These are phyloP conservation scores for Yarrowia hollandica DNA, from an alignment of 805 yeast genomes.

Conservation along the genomic window DNA sequence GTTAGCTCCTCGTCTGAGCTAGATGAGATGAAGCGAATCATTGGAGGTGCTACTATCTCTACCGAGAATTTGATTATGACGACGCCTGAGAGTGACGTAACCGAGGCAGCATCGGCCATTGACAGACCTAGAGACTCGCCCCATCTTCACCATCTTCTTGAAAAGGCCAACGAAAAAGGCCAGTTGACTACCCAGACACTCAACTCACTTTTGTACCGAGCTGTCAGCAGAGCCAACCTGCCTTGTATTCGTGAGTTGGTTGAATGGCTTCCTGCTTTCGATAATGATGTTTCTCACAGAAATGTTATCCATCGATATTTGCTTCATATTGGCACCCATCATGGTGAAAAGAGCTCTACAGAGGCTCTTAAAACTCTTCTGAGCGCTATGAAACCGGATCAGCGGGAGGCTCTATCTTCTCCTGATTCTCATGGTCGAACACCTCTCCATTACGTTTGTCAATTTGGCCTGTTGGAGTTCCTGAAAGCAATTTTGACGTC, in stretches of 20 bases:
- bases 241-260: conserved; percentile 20
- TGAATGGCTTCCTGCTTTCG: conserved; percentile 8
- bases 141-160: conserved; percentile 2
- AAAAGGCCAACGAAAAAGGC: conserved; percentile 17
- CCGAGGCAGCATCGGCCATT: neutral
- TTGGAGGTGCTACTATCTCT: neutral
- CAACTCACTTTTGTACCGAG: conserved; percentile 19
- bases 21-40: conserved; percentile 6
- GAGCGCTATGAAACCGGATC: neutral
- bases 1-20: conserved; percentile 5
- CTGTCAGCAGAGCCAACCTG: conserved; percentile 11
- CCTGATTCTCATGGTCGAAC: conserved; percentile 77
- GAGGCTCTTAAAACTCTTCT: neutral
- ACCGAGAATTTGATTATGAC: neutral
- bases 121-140: conserved; percentile 3
- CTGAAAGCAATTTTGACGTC: conserved; percentile 57
- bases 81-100: neutral
- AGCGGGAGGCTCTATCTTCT: conserved; percentile 48
- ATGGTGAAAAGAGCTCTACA: conserved; percentile 1
- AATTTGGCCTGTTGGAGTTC: conserved; percentile 73
- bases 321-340: conserved; percentile 22
- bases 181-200: conserved; percentile 11
- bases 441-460: conserved; percentile 87
- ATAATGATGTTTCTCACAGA: conserved; percentile 5
- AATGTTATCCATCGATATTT: conserved; percentile 25